These are phyloP conservation scores for Hypsizygus marmoreus DNA, from an alignment of 768 basidiomycete species.

Conservation along the genomic window DNA sequence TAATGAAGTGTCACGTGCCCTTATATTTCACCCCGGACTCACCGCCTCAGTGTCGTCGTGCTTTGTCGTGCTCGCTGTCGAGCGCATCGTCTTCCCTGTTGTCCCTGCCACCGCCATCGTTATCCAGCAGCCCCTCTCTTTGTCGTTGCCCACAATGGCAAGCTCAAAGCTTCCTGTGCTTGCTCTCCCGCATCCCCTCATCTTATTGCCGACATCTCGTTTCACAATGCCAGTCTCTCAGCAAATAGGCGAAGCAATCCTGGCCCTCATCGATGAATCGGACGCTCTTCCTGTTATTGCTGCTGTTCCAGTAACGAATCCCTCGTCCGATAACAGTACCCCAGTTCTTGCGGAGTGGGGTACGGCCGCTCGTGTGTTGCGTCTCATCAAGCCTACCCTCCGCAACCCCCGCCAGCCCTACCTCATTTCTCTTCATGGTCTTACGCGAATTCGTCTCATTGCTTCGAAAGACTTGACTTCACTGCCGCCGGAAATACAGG, in stretches of 20 bases:
- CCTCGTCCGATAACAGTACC: constrained; percentile 17
- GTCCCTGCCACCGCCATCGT: too few species aligned
- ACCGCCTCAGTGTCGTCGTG: neutral
- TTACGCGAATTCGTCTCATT: constrained; percentile 63
- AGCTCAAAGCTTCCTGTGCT: constrained; percentile 65
- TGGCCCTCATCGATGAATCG: constrained; percentile 67
- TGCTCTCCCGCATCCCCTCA: constrained; percentile 65
- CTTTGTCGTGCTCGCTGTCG: constrained; percentile 3
- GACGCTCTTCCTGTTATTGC: constrained; percentile 72
- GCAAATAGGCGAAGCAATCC: constrained; percentile 62
- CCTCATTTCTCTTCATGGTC: constrained; percentile 71
- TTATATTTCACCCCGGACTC: constrained; percentile 3
- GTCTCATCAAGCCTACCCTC: constrained; percentile 63
- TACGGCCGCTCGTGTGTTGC: constrained; percentile 69
- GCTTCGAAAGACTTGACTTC: constrained; percentile 30
- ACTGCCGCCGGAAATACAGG: constrained; percentile 27
- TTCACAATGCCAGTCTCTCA: constrained; percentile 68
- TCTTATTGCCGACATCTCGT: constrained; percentile 75
- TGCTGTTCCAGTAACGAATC: constrained; percentile 54
- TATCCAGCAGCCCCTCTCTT: too few species aligned
- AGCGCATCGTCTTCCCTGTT: constrained; percentile 3
- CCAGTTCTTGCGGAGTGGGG: constrained; percentile 56
- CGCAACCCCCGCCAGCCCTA: constrained; percentile 61
- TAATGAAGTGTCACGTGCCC: constrained; percentile 17
- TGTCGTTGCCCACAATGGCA: constrained; percentile 30